Conservation (phyloP, 345 rosid genomes). For the Populus nigra region DNA sequence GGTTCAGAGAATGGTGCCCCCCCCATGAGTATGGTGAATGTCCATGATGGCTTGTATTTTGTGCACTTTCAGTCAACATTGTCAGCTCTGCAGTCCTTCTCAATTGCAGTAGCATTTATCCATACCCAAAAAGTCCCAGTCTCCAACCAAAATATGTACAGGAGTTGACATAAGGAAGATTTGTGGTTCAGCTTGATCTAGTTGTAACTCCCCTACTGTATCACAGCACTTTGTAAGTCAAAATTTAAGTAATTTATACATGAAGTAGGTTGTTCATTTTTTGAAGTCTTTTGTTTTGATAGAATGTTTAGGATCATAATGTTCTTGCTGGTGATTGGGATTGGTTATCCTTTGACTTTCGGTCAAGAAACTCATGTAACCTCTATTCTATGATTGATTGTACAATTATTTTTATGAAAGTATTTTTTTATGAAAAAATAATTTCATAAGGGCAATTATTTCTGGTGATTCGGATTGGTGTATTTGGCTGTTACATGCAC, state of each 20-base stretch:
- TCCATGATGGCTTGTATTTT: constrained; percentile 65
- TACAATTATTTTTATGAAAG: constrained; percentile 3
- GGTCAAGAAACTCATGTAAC: constrained; percentile 25
- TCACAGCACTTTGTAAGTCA: constrained; percentile 25
- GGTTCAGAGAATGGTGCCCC: constrained; percentile 45
- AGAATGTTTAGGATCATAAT: constrained; percentile 20
- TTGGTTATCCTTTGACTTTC: constrained; percentile 16
- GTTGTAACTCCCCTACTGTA: constrained; percentile 29
- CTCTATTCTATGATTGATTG: constrained; percentile 24
- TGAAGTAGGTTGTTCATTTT: constrained; percentile 16
- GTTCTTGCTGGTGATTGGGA: constrained; percentile 19
- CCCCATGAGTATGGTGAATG: constrained; percentile 62
- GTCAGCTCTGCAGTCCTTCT: constrained; percentile 76
- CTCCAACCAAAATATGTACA: constrained; percentile 50
- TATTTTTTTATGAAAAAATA: background rate
- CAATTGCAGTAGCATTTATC: constrained; percentile 76
- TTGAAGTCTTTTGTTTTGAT: constrained; percentile 7
- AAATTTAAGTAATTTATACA: constrained; percentile 28
- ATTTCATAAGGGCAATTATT: constrained; percentile 6
- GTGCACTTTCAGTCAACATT: constrained; percentile 62
- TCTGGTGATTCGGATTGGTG: background rate
- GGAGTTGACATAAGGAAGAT: constrained; percentile 31
- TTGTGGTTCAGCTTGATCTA: constrained; percentile 21
- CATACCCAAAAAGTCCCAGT: constrained; percentile 59
- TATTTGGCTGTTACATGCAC: background rate